Evolutionary conservation across 1,139 yeast genomes (phyloP), one percentile per base, ranked within the genome.

Genomic region (Debaryomycetaceae sp.): DNA sequence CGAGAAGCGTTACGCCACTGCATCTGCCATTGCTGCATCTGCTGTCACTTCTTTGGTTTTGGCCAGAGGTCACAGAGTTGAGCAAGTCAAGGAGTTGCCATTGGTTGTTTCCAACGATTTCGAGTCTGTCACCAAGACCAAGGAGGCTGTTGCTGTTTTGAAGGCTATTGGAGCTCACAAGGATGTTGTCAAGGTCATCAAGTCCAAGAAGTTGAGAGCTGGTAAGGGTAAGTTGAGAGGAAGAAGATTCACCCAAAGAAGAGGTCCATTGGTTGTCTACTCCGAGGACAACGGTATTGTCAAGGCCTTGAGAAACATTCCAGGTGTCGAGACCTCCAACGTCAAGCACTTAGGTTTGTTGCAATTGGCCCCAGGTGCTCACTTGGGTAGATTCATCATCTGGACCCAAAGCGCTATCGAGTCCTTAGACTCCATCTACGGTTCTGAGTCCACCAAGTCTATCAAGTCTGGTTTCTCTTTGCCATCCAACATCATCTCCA

Each of bases 201-300:
- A 88, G 78, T 91, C 98, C 74, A 91, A 88, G 91, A 92, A 89
- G 79, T 74, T 89, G 79, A 89, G 98, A 81, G 97, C 98, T 62
- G 99, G 99, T 83, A 88, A 92, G 85, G 99, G 99, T 86, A 92
- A 92, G 82, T 79, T 88, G 79, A 89, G 99, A 85, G 95, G 95
- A 79, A 88, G 99, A 82, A 92, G 99, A 82, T 87, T 81, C 86
- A 88, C 96, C 63, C 98, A 92, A 81, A 89, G 98, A 84, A 88
- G 94, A 78, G 99, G 99, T 75, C 99, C 99, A 70, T 87, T 92
- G 70, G 95, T 92, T 61, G 96, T 92, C 75, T 92, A 91, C 88
- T 83, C 88, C 65, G 81, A 91, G 78, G 98, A 94, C 83, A 87
- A 91, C 70, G 98, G 98, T 79, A 65, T 92, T 47, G 95, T 87